Conservation (phyloP, 2,329 filamentous ascomycete genomes). For the Fonsecaea nubica region DNA sequence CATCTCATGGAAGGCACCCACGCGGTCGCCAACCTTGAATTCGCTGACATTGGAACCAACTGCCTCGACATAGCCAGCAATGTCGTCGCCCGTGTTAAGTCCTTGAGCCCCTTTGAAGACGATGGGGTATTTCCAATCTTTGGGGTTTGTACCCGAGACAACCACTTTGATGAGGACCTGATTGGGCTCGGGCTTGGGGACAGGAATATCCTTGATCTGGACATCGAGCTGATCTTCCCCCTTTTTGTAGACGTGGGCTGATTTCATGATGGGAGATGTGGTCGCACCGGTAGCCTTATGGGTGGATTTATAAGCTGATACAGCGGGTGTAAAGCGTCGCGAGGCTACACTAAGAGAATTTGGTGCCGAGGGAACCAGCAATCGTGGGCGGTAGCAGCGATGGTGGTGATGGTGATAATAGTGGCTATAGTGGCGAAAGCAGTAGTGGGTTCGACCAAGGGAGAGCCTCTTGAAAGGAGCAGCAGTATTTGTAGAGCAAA, state of each 20-base stretch:
- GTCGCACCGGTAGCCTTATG: not conserved
- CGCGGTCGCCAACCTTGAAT: constrained; percentile 63
- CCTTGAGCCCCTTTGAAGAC: constrained; percentile 15
- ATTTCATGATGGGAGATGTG: constrained; percentile 25
- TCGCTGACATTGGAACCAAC: constrained; percentile 60
- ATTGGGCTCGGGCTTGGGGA: constrained; percentile 49
- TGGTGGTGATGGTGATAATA: not conserved
- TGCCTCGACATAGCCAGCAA: constrained; percentile 58
- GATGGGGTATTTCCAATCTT: constrained; percentile 53
- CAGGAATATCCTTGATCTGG: constrained; percentile 47
- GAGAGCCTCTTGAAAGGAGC: not conserved
- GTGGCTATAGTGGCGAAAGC: not conserved
- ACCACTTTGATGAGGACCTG: constrained; percentile 53
- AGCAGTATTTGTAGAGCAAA: not conserved
- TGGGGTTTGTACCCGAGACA: constrained; percentile 56
- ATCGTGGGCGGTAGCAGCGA: not conserved
- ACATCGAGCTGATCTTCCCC: constrained; percentile 23
- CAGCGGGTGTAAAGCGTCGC: not conserved
- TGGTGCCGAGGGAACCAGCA: not conserved
- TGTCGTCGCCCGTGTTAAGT: constrained; percentile 59
- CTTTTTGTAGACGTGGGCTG: constrained; percentile 30
- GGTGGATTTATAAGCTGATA: constrained; percentile 2
- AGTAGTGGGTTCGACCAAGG: not conserved
- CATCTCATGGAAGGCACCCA: constrained; percentile 60
- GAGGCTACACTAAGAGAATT: constrained; percentile 2